These are phyloP conservation scores for Litsea cubeba DNA, from an alignment of 164 flowering plant genomes.

Conservation along the genomic window DNA sequence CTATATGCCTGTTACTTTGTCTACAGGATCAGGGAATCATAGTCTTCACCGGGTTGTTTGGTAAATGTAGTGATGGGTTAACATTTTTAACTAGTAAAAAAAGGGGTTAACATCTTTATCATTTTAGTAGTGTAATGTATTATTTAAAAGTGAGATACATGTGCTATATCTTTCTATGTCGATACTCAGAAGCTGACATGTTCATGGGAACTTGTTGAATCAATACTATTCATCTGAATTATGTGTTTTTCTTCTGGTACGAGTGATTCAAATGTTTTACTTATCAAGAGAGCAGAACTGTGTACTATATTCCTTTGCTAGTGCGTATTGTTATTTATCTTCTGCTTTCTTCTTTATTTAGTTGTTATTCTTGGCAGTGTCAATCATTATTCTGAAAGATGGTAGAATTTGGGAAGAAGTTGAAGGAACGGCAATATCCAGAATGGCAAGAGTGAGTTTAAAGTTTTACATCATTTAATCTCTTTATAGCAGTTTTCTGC, in stretches of 20 bases:
- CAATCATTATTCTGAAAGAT: constrained; percentile 14
- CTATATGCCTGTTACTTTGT: background rate
- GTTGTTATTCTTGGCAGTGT: constrained; percentile 2
- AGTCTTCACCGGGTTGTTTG: background rate
- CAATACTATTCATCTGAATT: too few relatives aligned
- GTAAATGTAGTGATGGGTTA: background rate
- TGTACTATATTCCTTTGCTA: background rate
- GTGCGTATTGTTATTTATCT: background rate
- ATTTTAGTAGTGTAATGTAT: too few relatives aligned
- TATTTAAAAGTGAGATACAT: background rate
- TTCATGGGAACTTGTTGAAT: background rate
- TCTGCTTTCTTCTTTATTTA: constrained; percentile 10
- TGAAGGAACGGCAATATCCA: constrained; percentile 28
- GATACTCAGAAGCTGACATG: background rate
- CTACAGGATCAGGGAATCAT: background rate
- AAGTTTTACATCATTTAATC: constrained; percentile 12
- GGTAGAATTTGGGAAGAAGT: constrained; percentile 38
- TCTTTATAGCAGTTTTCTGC: background rate
- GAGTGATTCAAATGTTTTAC: too few relatives aligned
- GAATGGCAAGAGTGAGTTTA: constrained; percentile 33
- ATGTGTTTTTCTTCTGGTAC: too few relatives aligned
- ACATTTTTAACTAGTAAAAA: background rate
- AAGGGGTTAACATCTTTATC: background rate
- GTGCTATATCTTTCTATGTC: background rate
- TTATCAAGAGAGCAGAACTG: background rate